These are phyloP conservation scores for Silene latifolia DNA, from an alignment of 148 eudicot species.

Conservation along the genomic window DNA sequence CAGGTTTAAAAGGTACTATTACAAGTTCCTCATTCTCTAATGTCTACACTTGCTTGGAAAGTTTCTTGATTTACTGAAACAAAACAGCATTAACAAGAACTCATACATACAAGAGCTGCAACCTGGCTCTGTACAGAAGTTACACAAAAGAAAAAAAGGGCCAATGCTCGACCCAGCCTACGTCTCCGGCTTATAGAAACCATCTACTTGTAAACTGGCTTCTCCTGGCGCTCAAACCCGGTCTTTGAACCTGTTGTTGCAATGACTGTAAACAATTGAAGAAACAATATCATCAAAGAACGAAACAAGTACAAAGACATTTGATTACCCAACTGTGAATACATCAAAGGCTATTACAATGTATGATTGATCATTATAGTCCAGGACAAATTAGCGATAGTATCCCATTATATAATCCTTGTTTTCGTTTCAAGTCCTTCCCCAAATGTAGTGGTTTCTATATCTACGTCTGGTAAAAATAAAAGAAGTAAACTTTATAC, in stretches of 20 bases:
- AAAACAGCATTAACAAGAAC: conserved; percentile 22
- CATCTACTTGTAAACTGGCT: conserved; percentile 27
- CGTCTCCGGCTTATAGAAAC: conserved; percentile 4
- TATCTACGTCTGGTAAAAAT: too few species aligned
- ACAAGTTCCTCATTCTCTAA: conserved; percentile 14
- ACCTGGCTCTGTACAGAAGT: conserved; percentile 40
- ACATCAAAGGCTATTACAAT: background rate
- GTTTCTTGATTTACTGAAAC: conserved; percentile 26
- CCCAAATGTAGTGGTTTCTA: too few species aligned
- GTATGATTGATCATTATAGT: too few species aligned
- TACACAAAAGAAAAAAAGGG: conserved; percentile 19
- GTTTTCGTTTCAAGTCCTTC: too few species aligned
- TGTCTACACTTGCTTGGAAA: conserved; percentile 20
- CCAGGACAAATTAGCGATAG: too few species aligned
- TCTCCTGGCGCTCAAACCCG: conserved; percentile 20
- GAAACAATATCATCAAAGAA: background rate
- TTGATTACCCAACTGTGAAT: background rate
- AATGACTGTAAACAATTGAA: conserved; percentile 11
- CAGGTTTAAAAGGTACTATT: conserved; percentile 9
- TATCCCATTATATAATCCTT: too few species aligned
- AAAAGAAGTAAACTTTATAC: too few species aligned
- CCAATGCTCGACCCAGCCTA: conserved; percentile 20
- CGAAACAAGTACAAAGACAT: background rate
- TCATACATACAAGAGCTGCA: conserved; percentile 38
- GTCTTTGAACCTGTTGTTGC: conserved; percentile 14